Evolutionary conservation across 495 filamentous ascomycete genomes (phyloP), one percentile per base, ranked within the genome.

Genomic region (Lepidopterella palustris): DNA sequence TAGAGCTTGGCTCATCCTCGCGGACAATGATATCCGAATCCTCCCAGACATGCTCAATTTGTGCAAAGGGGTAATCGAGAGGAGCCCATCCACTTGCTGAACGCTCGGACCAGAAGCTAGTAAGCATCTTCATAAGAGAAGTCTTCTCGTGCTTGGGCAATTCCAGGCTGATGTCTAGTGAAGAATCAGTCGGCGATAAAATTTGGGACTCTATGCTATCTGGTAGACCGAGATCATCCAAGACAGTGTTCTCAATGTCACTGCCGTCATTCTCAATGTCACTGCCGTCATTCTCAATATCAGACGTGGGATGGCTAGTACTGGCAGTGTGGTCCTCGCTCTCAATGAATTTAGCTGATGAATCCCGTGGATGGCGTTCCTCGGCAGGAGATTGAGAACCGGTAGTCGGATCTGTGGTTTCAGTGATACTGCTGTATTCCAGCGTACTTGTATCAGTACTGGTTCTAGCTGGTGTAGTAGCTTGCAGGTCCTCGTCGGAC

Each of bases 1-100:
- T 77, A 4, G 93, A 97, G 72, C 91, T 96, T 2, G 93, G 95
- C 72, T 99, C 93, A 70, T 97, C 93, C 68, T 99, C 93, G 10
- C 91, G 85, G 55, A 99, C 89, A 56, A 99, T 93, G 54, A 99
- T 88, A 73, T 97, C 89, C n/a, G 90, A 95, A 73, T 99, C 95
- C 26, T 89, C 89, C 70, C 96, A 97, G 45, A 97, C 88, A 70
- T 99, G 93, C 71, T 97, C 95, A 42, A 82, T 86, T 13, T 87
- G 80, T 65, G 84, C 87, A 28, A 96, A 79, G 10, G 95, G 95
- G 67, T 97, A 99, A 23, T 97, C 95, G 24, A 99, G 79, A 25
- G 86, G 82, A n/a, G 88, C 78, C 95, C 95, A 99, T 45, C 92
- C 91, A 74, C 89, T 96, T 40, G 95, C 90, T 21, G 93, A 97